These are phyloP conservation scores for Blechomonas ayalai DNA, from an alignment of 208 protist species.

Conservation along the genomic window DNA sequence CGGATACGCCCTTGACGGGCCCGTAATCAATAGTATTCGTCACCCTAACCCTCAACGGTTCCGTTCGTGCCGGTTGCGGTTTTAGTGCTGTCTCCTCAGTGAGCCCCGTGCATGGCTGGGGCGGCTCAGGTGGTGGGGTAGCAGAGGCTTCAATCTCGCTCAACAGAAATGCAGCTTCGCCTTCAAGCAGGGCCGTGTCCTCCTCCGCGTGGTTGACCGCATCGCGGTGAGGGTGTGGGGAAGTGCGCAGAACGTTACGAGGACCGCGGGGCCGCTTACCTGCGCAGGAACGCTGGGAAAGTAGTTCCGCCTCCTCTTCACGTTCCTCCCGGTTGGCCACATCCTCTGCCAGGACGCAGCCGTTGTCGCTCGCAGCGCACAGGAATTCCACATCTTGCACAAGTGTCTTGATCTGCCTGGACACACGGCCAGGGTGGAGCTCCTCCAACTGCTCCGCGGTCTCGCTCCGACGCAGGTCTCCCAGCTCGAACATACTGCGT, in stretches of 20 bases:
- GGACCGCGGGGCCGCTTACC: too few species aligned
- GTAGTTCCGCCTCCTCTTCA: background rate
- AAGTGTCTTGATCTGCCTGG: constrained; percentile 3
- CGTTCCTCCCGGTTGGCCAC: constrained; percentile 15
- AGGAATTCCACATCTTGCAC: constrained; percentile 19
- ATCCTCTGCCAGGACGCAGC: constrained; percentile 37
- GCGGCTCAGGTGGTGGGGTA: too few species aligned
- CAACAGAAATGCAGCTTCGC: too few species aligned
- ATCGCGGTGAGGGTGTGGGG: background rate
- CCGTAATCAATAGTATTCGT: too few species aligned
- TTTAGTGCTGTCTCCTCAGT: too few species aligned
- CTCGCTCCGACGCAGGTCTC: constrained; percentile 31
- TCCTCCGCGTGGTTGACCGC: constrained; percentile 8
- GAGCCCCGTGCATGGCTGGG: too few species aligned
- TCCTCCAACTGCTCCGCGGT: constrained; percentile 59
- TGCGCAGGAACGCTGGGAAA: too few species aligned
- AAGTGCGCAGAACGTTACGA: too few species aligned
- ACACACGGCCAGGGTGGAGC: constrained; percentile 43
- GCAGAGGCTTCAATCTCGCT: too few species aligned
- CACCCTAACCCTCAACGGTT: too few species aligned
- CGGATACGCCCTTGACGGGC: too few species aligned
- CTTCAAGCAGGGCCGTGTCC: constrained; percentile 1
- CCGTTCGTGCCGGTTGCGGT: too few species aligned
- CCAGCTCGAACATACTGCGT: constrained; percentile 70
- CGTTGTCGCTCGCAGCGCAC: constrained; percentile 65